phyloP scores from a whole-genome alignment of 371 early-diverging fungal genomes.

The Cokeromyces recurvatus region DNA sequence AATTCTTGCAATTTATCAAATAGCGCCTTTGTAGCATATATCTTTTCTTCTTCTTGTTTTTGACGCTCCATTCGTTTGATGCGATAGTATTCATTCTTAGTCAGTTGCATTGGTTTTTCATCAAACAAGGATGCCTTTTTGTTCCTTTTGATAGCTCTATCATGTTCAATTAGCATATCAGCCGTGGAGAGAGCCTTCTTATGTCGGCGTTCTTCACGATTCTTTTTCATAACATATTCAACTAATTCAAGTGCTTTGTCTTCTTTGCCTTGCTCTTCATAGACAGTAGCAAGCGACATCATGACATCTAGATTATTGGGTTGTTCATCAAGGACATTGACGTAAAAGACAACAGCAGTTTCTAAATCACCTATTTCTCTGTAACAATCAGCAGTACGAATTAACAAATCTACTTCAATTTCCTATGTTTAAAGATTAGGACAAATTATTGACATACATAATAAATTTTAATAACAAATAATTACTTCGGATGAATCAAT shows the following conservation, averaged over 20 bases:
- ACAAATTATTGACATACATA: too few relatives aligned
- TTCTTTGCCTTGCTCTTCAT: conserved; percentile 78
- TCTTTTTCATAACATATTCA: conserved; percentile 41
- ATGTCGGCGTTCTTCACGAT: conserved; percentile 21
- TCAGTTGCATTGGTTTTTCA: conserved; percentile 4
- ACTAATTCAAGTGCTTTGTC: conserved; percentile 66
- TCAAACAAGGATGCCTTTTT: conserved; percentile 26
- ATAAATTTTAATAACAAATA: too few relatives aligned
- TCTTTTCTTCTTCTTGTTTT: conserved; percentile 21
- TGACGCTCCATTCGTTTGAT: background rate
- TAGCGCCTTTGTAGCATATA: conserved; percentile 2
- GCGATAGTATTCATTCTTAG: conserved; percentile 2
- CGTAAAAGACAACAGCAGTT: conserved; percentile 58
- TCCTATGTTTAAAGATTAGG: conserved; percentile 25
- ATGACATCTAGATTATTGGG: conserved; percentile 72
- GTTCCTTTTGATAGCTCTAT: too few relatives aligned
- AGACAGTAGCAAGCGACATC: conserved; percentile 75
- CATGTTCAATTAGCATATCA: too few relatives aligned
- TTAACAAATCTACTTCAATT: conserved; percentile 44
- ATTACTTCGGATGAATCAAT: conserved; percentile 52
- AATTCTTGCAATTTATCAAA: conserved; percentile 34
- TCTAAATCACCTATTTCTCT: conserved; percentile 64
- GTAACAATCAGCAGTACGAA: conserved; percentile 65
- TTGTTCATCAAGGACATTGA: conserved; percentile 41
- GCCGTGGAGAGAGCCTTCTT: conserved; percentile 11